phyloP scores from a whole-genome alignment of 208 protist genomes.

The Trypanosomatidae sp. region DNA sequence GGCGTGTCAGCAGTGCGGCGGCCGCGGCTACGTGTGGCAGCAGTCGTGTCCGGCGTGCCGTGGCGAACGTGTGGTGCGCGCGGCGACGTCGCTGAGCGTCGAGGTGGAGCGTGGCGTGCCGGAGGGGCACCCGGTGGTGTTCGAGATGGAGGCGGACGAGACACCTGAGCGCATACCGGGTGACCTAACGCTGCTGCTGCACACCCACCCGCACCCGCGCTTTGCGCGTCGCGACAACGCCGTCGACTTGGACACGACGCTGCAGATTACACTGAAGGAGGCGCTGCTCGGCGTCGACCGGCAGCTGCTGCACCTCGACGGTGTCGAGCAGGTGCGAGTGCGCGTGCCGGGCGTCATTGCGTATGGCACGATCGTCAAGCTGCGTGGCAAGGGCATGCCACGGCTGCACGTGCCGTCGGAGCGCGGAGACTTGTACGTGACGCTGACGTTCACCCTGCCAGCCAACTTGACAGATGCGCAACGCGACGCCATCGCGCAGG shows the following conservation, averaged over 20 bases:
- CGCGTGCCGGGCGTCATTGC: constrained; percentile 16
- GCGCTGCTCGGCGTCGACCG: constrained; percentile 85
- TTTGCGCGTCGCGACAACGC: constrained; percentile 66
- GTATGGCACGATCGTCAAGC: constrained; percentile 45
- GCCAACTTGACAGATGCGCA: constrained; percentile 30
- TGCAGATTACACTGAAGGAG: constrained; percentile 74
- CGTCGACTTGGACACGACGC: constrained; percentile 69
- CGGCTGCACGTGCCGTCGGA: constrained; percentile 68
- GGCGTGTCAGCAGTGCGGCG: constrained; percentile 75
- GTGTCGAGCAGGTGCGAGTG: constrained; percentile 29
- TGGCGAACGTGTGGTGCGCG: constrained; percentile 47
- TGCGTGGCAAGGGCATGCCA: constrained; percentile 89
- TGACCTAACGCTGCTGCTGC: constrained; percentile 54
- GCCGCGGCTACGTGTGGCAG: constrained; percentile 61
- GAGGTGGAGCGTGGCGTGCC: constrained; percentile 58
- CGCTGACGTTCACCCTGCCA: constrained; percentile 69
- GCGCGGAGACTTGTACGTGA: constrained; percentile 83
- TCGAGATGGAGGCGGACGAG: constrained; percentile 84
- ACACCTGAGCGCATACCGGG: constrained; percentile 59
- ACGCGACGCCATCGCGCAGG: no score
- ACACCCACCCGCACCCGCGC: constrained; percentile 28
- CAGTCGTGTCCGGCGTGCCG: constrained; percentile 61
- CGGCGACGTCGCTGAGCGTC: constrained; percentile 21
- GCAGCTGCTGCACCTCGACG: constrained; percentile 78
- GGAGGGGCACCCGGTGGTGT: constrained; percentile 50